Evolutionary conservation across 2,329 filamentous ascomycete genomes (phyloP).

Genomic region (Exophiala sp.): DNA sequence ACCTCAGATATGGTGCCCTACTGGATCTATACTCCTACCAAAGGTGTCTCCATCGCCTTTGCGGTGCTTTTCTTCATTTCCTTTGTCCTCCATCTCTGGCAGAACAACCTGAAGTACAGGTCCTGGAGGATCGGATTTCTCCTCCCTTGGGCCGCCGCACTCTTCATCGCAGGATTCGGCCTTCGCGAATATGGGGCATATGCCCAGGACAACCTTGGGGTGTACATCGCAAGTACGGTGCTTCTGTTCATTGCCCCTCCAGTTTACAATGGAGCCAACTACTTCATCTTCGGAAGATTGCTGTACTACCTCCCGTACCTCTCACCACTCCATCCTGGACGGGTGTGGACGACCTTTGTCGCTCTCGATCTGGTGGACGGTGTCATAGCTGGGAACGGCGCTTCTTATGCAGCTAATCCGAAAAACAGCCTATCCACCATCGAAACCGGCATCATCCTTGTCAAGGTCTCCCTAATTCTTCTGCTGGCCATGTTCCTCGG

Average conservation of each 20-base stretch:
- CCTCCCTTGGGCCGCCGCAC: conserved; percentile 40
- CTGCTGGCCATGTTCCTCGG: conserved; percentile 49
- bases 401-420: conserved; percentile 19
- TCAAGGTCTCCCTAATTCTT: conserved; percentile 50
- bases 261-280: conserved; percentile 46
- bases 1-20: conserved; percentile 16
- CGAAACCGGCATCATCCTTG: conserved; percentile 43
- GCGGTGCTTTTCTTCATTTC: conserved; percentile 40
- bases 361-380: conserved; percentile 50
- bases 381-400: conserved; percentile 49
- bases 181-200: conserved; percentile 37
- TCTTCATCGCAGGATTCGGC: conserved; percentile 40
- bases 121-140: conserved; percentile 42
- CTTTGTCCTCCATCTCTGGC: conserved; percentile 37
- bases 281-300: conserved; percentile 52
- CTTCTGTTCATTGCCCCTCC: conserved; percentile 41
- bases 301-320: conserved; percentile 50
- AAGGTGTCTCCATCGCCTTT: conserved; percentile 41
- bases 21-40: conserved; percentile 42
- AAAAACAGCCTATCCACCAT: conserved; percentile 34
- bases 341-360: conserved; percentile 58
- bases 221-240: conserved; percentile 40
- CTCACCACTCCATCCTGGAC: conserved; percentile 51
- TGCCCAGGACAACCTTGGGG: conserved; percentile 34
- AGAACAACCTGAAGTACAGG: conserved; percentile 38